phyloP scores from a whole-genome alignment of 768 basidiomycete species.

The Lentinula aciculospora region DNA sequence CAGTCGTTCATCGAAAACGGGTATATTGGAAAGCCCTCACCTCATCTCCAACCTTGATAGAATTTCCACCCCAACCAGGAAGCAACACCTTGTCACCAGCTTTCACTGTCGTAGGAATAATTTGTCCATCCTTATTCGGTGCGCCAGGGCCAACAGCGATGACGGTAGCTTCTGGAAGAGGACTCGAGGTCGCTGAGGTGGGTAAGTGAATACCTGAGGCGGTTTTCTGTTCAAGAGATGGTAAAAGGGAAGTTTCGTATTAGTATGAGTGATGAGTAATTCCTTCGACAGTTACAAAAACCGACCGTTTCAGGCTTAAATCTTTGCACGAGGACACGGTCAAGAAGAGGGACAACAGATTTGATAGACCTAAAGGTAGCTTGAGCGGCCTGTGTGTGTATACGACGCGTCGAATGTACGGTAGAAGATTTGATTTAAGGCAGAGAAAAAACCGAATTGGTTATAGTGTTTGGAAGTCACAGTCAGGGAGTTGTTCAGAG shows the following conservation, averaged over 20 bases:
- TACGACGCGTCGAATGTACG: neutral
- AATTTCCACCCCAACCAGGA: conserved; percentile 93
- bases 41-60: conserved; percentile 96
- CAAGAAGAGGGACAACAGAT: conserved; percentile 83
- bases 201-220: conserved; percentile 94
- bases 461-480: neutral
- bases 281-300: neutral
- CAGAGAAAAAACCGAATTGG: neutral
- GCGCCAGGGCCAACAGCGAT: conserved; percentile 94
- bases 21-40: conserved; percentile 37
- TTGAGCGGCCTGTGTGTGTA: conserved; percentile 57
- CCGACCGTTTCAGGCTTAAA: conserved; percentile 94
- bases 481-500: neutral
- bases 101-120: conserved; percentile 74
- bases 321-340: conserved; percentile 95
- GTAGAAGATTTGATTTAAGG: neutral
- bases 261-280: neutral
- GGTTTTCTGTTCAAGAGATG: conserved; percentile 71
- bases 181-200: conserved; percentile 75
- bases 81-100: conserved; percentile 90
- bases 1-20: conserved; percentile 1
- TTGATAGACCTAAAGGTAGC: conserved; percentile 96
- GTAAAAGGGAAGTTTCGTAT: neutral
- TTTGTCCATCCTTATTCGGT: conserved; percentile 76
- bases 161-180: conserved; percentile 96